Evolutionary conservation across 1,284 basidiomycete species (phyloP).

Genomic region (Tilletiopsis washingtonensis): DNA sequence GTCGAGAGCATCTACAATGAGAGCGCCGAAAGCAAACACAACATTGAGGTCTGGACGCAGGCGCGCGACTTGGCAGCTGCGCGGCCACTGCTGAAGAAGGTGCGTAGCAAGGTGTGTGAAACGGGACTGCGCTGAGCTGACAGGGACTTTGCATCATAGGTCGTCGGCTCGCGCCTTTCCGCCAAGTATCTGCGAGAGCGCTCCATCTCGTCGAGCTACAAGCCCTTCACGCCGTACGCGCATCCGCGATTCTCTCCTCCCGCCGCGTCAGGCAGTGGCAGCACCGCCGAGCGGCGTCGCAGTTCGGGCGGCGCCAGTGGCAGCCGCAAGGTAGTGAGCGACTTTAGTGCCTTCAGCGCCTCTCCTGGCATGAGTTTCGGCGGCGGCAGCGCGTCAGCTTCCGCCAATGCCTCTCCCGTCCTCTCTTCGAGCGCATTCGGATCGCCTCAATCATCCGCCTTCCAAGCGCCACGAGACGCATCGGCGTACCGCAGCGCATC

Average conservation of each 20-base stretch:
- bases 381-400: conserved; percentile 20
- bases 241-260: conserved; percentile 9
- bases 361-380: conserved; percentile 33
- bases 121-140: neutral
- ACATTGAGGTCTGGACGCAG: conserved; percentile 76
- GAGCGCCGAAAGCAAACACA: conserved; percentile 69
- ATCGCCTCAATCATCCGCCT: too few species aligned
- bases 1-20: conserved; percentile 78
- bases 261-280: neutral
- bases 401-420: too few species aligned
- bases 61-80: conserved; percentile 68
- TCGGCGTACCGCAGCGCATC: too few species aligned
- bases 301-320: neutral
- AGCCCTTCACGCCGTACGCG: conserved; percentile 24
- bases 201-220: conserved; percentile 25
- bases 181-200: conserved; percentile 39
- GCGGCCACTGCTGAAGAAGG: conserved; percentile 69
- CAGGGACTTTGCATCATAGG: conserved; percentile 44
- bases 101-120: conserved; percentile 49
- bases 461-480: too few species aligned
- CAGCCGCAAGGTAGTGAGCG: conserved; percentile 30
- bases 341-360: conserved; percentile 38
- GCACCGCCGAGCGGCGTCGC: neutral
- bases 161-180: conserved; percentile 43
- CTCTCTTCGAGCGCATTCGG: too few species aligned